Base-by-base conservation (phyloP, 2,329 filamentous ascomycete genomes). In the Akanthomyces muscarius region DNA sequence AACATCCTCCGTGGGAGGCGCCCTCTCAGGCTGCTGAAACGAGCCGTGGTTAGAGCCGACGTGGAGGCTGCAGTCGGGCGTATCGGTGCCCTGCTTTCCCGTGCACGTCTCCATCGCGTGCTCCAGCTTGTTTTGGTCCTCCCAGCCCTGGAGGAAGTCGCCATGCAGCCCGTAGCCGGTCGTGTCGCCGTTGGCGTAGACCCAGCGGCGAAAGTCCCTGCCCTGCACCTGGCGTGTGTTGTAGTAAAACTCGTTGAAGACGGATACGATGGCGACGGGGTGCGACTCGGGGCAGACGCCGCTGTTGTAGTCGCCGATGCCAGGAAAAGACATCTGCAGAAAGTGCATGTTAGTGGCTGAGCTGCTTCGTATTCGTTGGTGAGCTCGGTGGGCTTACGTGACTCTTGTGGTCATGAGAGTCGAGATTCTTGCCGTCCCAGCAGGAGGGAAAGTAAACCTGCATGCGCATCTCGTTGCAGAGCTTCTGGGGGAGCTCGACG, bases 361-460 rank as follows among this genome's bases (percentile, higher is more conserved):
- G 3, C 38, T 57, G 8, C 2, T 59, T 4, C n/a, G 10, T n/a
- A 5, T 33, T 25, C 25, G 13, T 33, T 23, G 14, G 3, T 2
- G 6, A 10, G 48, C 14, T 21, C 11, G n/a, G 21, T 21, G 7
- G 8, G 63, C 66, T 61, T 65, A 87, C 78, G 67, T 87, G 86
- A 57, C 74, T 82, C 68, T 80, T 81, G 71, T 87, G 84, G 71
- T 86, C 77, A 1, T 75, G 54, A 7, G 78, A 78, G 69, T 87
- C 84, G 25, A 84, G 68, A 65, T 86, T 80, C 51, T 76, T 74
- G 41, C 86, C 86, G 65, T 89, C 79, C 86, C 86, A 88, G 76
- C 86, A 88, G 4, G 80, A 80, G 1, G 84, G 85, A 70, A 87
- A 86, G 69, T 80, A 81, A 23, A 86, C 75, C 68, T 86, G 81